Evolutionary conservation across 2,329 filamentous ascomycete genomes (phyloP), one percentile per base, ranked within the genome.

Genomic region (Talaromyces verruculosus): DNA sequence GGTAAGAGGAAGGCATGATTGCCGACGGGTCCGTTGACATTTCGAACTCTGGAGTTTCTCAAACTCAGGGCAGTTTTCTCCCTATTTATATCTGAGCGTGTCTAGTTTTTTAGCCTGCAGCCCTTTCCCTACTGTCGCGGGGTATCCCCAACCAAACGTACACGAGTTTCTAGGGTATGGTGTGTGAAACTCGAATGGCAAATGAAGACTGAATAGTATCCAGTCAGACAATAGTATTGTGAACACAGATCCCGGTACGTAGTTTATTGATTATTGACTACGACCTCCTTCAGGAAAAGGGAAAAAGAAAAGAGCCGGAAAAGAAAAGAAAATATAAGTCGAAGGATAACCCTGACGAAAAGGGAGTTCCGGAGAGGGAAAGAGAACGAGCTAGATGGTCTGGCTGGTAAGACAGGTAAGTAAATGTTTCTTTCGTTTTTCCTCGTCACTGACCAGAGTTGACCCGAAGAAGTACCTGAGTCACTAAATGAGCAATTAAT

Each of bases 1-100:
- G 28, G 37, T 33, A n/a, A 58, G 61, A 57, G 25, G 62, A 64
- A 49, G 49, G 37, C 64, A 65, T 65, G 39, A 13, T 65, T 59
- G 58, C 37, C 19, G 49, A 59, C 19, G 49, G 49, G 37, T 57
- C 61, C n/a, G 61, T 58, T 43, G 62, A 64, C 62, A 64, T 64
- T 39, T 30, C 19, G 39, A 45, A 39, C 11, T 57, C 41, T 43
- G 15, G 11, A 47, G 37, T 11, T 33, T 47, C 33, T 33, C 17
- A 22, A n/a, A 17, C 25, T 13, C 19, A 28, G 60, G 15, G 28
- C 8, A 35, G 25, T 15, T 10, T 47, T 49, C 41, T 37, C 33
- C 10, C 53, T 37, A 57, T 57, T 57, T 57, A 57, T 57, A 57
- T 33, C 30, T 57, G n/a, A 25, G n/a, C 33, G 19, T 15, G 37